Evolutionary conservation across 1,284 basidiomycete genomes (phyloP), one percentile per base, ranked within the genome.

Genomic region (Mrakiaceae sp.): DNA sequence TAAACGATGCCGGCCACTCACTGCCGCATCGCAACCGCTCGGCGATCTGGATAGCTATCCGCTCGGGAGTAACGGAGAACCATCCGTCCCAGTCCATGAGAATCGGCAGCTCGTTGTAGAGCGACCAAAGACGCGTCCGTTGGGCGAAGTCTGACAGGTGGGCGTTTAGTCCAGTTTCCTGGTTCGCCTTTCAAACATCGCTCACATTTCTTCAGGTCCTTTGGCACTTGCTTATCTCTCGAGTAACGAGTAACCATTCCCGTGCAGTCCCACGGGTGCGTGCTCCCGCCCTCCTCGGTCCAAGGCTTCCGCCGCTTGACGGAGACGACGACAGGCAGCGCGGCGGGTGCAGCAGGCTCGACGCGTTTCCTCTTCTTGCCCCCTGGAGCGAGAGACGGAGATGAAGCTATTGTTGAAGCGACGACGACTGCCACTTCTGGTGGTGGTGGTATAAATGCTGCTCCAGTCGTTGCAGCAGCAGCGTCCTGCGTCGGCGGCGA

Each of bases 11-110:
- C 51, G 51, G 6, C 27, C 11, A 58, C 65, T 48, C 52, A 66
- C 65, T 86, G 69, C 85, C 85, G 70, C 87, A 93, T 40, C 87
- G 81, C 78, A 94, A 96, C 43, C 94, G 79, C 69, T 92, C 87
- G 0, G 96, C 95, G 58, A 97, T 96, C 72, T 93, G 91, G 67
- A 83, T 78, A 3, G 95, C 96, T 14, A 99, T 86, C 48, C 81
- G 81, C 72, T 98, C 94, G 0, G 96, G 95, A 0, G 96, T 99
- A 63, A 98, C 86, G 66, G 90, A 93, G 76, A 88, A 99, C 96
- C 96, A 98, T 3, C 93, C 94, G 75, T 93, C 89, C 39, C 72
- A 68, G 69, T 81, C 79, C 64, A 81, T 72, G 0, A 79, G 72
- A 58, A 79, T 72, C 1, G 78, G 77, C 0, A 76, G 69, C n/a